A percentile compares a stretch with the other conserved stretches of the same genome.
Evolutionary conservation across 208 protist genomes (phyloP).

Genomic region (Borovskyia barvae): DNA sequence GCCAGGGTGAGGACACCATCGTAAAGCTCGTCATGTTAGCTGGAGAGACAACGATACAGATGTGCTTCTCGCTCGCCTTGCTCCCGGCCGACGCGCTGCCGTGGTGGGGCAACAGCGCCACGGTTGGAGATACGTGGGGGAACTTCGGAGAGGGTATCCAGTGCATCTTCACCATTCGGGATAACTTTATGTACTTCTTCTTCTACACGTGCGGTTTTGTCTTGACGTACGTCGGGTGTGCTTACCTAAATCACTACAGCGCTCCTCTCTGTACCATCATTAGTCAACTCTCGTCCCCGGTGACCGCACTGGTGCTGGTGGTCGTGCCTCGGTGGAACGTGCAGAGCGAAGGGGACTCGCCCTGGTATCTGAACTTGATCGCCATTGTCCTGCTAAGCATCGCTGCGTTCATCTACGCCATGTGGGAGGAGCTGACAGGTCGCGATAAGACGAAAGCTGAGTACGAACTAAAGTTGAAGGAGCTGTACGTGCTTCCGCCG

Average conservation of each 20-base stretch:
- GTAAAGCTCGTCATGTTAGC: slow-evolving; percentile 86
- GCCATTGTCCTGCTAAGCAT: slow-evolving; percentile 59
- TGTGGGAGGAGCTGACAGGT: slow-evolving; percentile 82
- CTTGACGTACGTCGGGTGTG: slow-evolving; percentile 69
- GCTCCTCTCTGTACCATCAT: slow-evolving; percentile 81
- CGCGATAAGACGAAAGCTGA: slow-evolving; percentile 64
- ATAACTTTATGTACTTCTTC: slow-evolving; percentile 68
- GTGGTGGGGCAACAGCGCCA: slow-evolving; percentile 71
- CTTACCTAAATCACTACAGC: slow-evolving; percentile 89
- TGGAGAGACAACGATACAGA: slow-evolving; percentile 55
- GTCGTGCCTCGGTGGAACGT: slow-evolving; percentile 72
- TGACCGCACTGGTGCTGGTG: slow-evolving; percentile 75
- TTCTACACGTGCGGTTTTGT: slow-evolving; percentile 80
- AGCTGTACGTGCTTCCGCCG: slow-evolving; percentile 31
- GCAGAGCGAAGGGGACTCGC: slow-evolving; percentile 42
- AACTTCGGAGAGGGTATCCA: slow-evolving; percentile 68
- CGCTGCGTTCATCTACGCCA: slow-evolving; percentile 61
- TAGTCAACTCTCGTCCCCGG: slow-evolving; percentile 68
- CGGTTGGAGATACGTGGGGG: slow-evolving; percentile 45
- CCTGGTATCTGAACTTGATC: slow-evolving; percentile 72
- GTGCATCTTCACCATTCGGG: slow-evolving; percentile 56
- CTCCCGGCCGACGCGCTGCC: slow-evolving; percentile 79
- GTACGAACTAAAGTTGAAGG: slow-evolving; percentile 52
- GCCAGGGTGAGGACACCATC: slow-evolving; percentile 68
- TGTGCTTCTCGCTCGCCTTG: slow-evolving; percentile 54